A percentile compares a stretch with the other conserved stretches of the same genome.
Conservation (phyloP, 345 rosid species). For the Pistacia integerrima region DNA sequence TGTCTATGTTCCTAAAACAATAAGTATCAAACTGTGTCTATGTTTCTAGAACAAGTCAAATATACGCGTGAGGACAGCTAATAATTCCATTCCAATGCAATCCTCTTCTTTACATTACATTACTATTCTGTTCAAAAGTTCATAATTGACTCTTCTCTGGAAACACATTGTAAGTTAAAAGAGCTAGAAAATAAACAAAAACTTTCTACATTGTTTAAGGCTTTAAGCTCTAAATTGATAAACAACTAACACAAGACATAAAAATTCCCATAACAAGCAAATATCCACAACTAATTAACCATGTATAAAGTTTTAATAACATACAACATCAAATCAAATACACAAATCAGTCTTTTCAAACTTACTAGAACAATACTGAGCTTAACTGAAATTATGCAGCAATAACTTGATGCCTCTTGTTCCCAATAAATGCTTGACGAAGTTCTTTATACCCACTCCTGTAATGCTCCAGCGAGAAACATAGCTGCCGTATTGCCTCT, state of each 20-base stretch:
- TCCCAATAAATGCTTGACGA: constrained; percentile 44
- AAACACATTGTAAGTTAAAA: too few relatives aligned
- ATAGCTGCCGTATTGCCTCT: constrained; percentile 89
- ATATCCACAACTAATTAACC: background rate
- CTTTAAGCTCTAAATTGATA: background rate
- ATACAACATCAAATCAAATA: constrained; percentile 7
- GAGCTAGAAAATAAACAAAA: background rate
- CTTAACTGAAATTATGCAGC: constrained; percentile 34
- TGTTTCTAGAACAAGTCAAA: too few relatives aligned
- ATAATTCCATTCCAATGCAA: too few relatives aligned
- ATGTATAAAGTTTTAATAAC: background rate
- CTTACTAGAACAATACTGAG: constrained; percentile 1
- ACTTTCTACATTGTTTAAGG: background rate
- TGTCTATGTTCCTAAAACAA: too few relatives aligned
- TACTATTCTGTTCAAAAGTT: too few relatives aligned
- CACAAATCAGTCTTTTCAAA: constrained; percentile 7
- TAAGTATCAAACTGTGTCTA: too few relatives aligned
- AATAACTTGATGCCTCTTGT: constrained; percentile 36
- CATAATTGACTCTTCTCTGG: too few relatives aligned
- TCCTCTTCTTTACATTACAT: too few relatives aligned
- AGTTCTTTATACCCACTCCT: constrained; percentile 67
- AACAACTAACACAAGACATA: background rate
- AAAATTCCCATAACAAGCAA: background rate
- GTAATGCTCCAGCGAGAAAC: constrained; percentile 80
- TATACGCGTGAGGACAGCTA: too few relatives aligned